Percentiles rank a stretch among this genome's conserved stretches.
Conservation (phyloP, 2,329 filamentous ascomycete genomes). For the Volutella citrinella region DNA sequence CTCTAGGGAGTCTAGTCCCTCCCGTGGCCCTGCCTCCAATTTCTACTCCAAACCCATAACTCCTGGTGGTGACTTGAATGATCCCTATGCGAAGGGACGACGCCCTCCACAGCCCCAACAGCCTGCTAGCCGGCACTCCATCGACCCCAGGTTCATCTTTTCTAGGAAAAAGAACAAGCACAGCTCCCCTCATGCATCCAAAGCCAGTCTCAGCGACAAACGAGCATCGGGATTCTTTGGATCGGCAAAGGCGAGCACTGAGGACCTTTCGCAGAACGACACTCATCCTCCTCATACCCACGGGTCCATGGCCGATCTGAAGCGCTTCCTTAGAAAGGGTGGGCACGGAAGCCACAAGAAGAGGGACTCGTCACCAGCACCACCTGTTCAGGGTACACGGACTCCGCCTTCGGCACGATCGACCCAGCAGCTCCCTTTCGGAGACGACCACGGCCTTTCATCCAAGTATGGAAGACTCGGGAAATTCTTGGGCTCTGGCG, state of each 20-base stretch:
- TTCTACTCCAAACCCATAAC: constrained; percentile 73
- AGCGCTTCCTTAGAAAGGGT: constrained; percentile 90
- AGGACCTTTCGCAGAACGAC: constrained; percentile 28
- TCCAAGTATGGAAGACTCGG: constrained; percentile 96
- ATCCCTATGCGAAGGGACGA: constrained; percentile 82
- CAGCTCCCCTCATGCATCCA: constrained; percentile 52
- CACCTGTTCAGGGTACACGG: constrained; percentile 47
- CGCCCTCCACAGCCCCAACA: constrained; percentile 63
- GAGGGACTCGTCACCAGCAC: constrained; percentile 61
- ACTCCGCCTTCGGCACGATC: constrained; percentile 46
- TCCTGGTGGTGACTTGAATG: constrained; percentile 74
- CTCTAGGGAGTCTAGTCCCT: constrained; percentile 63
- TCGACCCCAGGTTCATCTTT: constrained; percentile 85
- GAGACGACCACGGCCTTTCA: constrained; percentile 85
- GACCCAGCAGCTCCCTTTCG: constrained; percentile 75
- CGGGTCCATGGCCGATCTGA: constrained; percentile 89
- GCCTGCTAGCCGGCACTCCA: constrained; percentile 56
- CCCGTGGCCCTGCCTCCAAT: constrained; percentile 58
- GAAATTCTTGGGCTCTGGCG: constrained; percentile 88
- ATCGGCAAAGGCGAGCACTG: constrained; percentile 34
- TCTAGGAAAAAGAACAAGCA: constrained; percentile 70
- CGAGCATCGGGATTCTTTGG: constrained; percentile 43
- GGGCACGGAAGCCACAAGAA: constrained; percentile 73
- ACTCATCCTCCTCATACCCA: constrained; percentile 38
- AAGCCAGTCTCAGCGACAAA: constrained; percentile 53